Evolutionary conservation across 208 protist species (phyloP), one percentile per base, ranked within the genome.

Genomic region (Trypanosoma vivax): DNA sequence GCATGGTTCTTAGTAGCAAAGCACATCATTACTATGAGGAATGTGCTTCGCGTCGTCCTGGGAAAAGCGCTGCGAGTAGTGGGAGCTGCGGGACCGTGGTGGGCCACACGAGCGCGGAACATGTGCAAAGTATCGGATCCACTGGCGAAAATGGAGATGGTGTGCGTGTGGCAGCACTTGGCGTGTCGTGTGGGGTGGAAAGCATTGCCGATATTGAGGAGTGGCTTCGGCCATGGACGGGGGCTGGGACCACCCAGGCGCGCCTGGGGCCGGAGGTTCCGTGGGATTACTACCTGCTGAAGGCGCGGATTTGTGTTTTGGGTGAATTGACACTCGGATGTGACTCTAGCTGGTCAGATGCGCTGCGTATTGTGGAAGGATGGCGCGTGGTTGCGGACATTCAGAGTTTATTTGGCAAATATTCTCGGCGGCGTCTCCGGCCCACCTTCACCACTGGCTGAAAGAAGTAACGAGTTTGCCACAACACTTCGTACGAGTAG

Each of bases 221-320:
- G 63, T 86, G 77, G 82, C 60, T 86, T 19, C 60, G 54, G 31
- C 82, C 82, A 34, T 86, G 75, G 69, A 46, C 65, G 7, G 41
- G 30, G 5, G 66, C 42, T 39, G 21, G 50, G 11, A 42, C 63
- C 3, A 50, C 39, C 13, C 54, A 65, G 40, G 38, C 28, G 9
- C 47, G 46, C 2, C 39, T 86, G 16, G 78, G 69, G 18, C 60
- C 57, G 33, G 83, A 90, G 57, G 70, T 90, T 19, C 75, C 83
- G 14, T 90, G 78, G 79, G 83, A 90, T 50, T 83, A 85, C 50
- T 87, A 87, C 48, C 52, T 90, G 2, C 50, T 87, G 18, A 76
- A 77, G 30, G 65, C 69, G 9, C 78, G 78, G 14, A 42, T 76
- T 18, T 57, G 51, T 34, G 49, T 73, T 19, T 34, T 27, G 19